phyloP scores from a whole-genome alignment of 2,329 filamentous ascomycete genomes.

The Botrytis galanthina region DNA sequence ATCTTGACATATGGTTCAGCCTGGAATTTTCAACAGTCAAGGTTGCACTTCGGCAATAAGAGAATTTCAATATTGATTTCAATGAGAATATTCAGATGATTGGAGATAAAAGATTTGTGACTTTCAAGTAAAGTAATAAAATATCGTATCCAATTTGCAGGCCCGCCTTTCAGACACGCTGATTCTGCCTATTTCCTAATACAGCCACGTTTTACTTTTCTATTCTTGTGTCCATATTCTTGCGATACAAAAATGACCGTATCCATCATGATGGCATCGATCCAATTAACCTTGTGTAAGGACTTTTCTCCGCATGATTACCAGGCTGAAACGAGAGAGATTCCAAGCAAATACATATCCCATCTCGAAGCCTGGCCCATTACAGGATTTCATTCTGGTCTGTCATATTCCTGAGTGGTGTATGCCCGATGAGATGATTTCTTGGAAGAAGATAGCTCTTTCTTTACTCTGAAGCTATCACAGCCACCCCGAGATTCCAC shows the following conservation, averaged over 20 bases:
- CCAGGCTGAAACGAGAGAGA: neutral
- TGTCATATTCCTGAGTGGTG: neutral
- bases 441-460: neutral
- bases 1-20: neutral
- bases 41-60: neutral
- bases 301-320: neutral
- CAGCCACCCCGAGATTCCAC: neutral
- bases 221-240: neutral
- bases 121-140: neutral
- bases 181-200: neutral
- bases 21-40: neutral
- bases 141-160: neutral
- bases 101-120: neutral
- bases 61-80: neutral
- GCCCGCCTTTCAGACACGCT: neutral
- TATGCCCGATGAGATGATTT: neutral
- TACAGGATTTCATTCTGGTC: neutral
- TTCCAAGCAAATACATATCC: neutral
- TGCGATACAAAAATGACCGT: neutral
- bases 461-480: neutral
- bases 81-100: neutral
- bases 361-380: neutral
- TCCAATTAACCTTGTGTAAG: neutral
- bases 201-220: neutral
- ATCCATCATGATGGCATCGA: neutral